Evolutionary conservation across 2,329 filamentous ascomycete species (phyloP).

Genomic region (Apiospora koreana): DNA sequence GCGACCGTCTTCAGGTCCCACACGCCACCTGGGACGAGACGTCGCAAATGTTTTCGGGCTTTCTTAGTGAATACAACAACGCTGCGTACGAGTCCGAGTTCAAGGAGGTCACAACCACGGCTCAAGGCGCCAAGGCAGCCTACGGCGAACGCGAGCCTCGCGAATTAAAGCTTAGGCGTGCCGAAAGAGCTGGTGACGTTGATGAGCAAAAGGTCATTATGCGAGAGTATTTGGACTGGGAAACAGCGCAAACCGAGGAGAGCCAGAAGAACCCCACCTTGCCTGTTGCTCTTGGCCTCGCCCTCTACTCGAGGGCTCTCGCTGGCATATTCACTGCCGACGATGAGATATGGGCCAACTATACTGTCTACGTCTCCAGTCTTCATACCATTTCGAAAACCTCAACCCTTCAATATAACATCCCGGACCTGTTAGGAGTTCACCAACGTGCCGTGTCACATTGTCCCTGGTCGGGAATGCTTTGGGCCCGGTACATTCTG

Average conservation of each 20-base stretch:
- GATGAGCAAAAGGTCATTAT: constrained; percentile 54
- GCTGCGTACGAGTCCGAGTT: constrained; percentile 74
- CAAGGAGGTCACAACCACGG: constrained; percentile 64
- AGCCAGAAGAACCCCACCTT: constrained; percentile 48
- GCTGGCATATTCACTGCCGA: constrained; percentile 70
- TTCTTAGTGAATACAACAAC: constrained; percentile 71
- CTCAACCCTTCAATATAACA: constrained; percentile 32
- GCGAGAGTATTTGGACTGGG: constrained; percentile 81
- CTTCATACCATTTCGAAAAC: constrained; percentile 43
- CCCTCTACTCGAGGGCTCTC: constrained; percentile 79
- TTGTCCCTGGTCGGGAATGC: constrained; percentile 86
- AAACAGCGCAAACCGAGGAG: constrained; percentile 64
- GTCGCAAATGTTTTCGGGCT: constrained; percentile 72
- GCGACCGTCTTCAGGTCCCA: constrained; percentile 69
- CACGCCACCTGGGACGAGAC: constrained; percentile 77
- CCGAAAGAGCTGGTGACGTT: constrained; percentile 55
- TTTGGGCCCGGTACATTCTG: constrained; percentile 90
- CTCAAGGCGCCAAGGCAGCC: constrained; percentile 63
- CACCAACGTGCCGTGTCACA: constrained; percentile 83
- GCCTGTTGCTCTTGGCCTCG: constrained; percentile 54
- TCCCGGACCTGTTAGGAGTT: constrained; percentile 63
- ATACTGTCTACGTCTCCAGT: constrained; percentile 71
- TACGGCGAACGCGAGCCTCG: constrained; percentile 66
- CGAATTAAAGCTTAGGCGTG: constrained; percentile 66
- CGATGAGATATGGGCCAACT: constrained; percentile 79